Evolutionary conservation across 345 rosid species (phyloP).

Genomic region (Arabidopsis arenosa): DNA sequence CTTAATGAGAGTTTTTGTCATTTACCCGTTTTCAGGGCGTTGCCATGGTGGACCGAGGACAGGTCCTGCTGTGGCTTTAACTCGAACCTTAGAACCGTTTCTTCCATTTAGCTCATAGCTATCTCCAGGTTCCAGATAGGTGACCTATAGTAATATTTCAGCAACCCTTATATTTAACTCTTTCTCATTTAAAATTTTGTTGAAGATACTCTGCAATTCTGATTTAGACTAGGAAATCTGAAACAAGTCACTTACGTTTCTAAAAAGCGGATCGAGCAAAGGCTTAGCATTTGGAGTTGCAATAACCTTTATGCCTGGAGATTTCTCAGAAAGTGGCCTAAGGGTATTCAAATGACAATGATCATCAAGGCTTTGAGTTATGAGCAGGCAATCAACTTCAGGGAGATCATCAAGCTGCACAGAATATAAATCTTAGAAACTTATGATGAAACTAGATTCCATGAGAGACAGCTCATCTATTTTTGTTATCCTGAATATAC

Average conservation of each 20-base stretch:
- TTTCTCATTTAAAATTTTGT: background rate
- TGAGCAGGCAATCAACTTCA: conserved; percentile 74
- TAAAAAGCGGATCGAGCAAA: conserved; percentile 81
- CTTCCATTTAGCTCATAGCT: conserved; percentile 56
- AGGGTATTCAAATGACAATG: conserved; percentile 90
- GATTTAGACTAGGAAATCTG: background rate
- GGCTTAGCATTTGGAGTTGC: conserved; percentile 93
- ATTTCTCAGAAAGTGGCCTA: conserved; percentile 67
- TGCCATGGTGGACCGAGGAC: conserved; percentile 98
- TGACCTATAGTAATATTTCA: conserved; percentile 56
- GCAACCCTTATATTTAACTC: background rate
- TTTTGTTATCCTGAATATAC: background rate
- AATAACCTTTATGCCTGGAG: conserved; percentile 65
- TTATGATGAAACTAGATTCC: conserved; percentile 20
- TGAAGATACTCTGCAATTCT: background rate
- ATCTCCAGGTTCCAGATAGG: conserved; percentile 80
- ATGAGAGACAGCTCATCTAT: conserved; percentile 2
- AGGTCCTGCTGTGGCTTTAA: conserved; percentile 88
- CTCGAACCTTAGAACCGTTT: conserved; percentile 59
- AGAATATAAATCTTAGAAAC: conserved; percentile 12
- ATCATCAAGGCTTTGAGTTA: conserved; percentile 95
- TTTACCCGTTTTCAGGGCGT: conserved; percentile 92
- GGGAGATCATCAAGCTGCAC: conserved; percentile 90
- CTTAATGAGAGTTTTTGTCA: background rate
- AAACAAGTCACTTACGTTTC: conserved; percentile 55